Percentiles rank a stretch among this genome's conserved stretches.
These are phyloP conservation scores for Leishmania gerbilli DNA, from an alignment of 208 protist species.

Conservation along the genomic window DNA sequence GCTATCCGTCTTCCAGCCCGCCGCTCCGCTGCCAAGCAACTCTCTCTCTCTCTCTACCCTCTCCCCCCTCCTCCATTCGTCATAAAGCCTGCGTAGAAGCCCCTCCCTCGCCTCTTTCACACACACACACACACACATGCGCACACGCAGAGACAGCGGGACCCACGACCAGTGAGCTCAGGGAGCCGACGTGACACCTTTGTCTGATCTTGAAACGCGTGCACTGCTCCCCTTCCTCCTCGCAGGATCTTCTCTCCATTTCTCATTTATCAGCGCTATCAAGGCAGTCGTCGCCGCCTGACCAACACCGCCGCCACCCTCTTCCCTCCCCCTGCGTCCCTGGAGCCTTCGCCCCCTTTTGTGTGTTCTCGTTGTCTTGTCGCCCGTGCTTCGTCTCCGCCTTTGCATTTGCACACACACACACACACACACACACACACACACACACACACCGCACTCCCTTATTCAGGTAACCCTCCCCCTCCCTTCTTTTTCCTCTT, in stretches of 20 bases:
- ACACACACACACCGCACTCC: not conserved
- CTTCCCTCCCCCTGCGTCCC: not conserved
- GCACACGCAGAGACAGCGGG: not conserved
- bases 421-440: not conserved
- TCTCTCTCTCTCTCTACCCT: not conserved
- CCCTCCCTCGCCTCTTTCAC: not conserved
- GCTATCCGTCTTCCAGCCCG: too few relatives aligned
- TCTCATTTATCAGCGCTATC: not conserved
- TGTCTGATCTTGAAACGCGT: not conserved
- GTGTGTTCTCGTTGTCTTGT: not conserved
- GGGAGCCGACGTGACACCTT: not conserved
- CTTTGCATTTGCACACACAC: not conserved
- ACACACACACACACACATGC: not conserved
- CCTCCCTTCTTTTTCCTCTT: not conserved
- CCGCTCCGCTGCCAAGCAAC: not conserved
- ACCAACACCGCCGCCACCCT: not conserved
- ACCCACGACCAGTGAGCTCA: not conserved
- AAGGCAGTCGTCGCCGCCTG: not conserved
- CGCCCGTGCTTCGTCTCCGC: not conserved
- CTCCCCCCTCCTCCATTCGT: not conserved
- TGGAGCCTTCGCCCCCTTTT: not conserved
- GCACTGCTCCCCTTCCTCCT: too few relatives aligned
- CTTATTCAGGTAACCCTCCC: not conserved
- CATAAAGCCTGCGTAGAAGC: not conserved
- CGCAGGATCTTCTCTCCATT: not conserved